Percentiles rank a stretch among this genome's conserved stretches.
Conservation (phyloP, 208 protist species). For the Strigomonas culicis region DNA sequence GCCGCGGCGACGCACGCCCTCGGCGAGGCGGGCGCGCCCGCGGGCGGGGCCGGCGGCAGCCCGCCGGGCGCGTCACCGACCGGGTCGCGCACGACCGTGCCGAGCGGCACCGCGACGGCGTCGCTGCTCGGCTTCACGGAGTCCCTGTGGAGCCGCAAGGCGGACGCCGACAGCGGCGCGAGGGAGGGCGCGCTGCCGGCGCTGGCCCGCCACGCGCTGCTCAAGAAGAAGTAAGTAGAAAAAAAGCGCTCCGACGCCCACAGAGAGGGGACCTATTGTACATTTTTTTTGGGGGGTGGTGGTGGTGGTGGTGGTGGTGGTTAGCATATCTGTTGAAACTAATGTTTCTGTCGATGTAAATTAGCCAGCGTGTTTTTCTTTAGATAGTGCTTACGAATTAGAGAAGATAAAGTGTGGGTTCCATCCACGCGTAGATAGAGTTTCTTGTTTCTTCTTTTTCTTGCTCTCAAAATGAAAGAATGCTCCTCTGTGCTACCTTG, state of each 20-base stretch:
- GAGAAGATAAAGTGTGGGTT: not conserved
- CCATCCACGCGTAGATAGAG: not conserved
- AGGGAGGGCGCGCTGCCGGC: not conserved
- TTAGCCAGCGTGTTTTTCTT: slow-evolving; percentile 5
- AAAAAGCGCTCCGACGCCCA: no score
- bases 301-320: not conserved
- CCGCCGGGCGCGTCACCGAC: not conserved
- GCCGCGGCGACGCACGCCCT: not conserved
- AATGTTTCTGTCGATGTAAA: slow-evolving; percentile 6
- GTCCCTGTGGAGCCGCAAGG: slow-evolving; percentile 19
- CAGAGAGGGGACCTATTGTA: no score
- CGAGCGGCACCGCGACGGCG: not conserved
- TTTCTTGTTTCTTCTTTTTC: slow-evolving; percentile 8
- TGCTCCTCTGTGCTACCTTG: not conserved
- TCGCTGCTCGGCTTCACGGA: slow-evolving; percentile 23
- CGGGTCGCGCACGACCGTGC: not conserved
- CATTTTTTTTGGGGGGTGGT: not conserved
- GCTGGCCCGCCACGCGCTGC: not conserved
- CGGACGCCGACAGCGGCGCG: not conserved
- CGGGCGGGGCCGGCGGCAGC: no score
- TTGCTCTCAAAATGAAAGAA: slow-evolving; percentile 3
- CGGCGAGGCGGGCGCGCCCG: not conserved
- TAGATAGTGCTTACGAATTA: not conserved
- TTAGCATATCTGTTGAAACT: slow-evolving; percentile 2
- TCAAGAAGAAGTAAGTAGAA: not conserved